Conservation (phyloP, 345 rosid species). For the Citrus cavaleriei region DNA sequence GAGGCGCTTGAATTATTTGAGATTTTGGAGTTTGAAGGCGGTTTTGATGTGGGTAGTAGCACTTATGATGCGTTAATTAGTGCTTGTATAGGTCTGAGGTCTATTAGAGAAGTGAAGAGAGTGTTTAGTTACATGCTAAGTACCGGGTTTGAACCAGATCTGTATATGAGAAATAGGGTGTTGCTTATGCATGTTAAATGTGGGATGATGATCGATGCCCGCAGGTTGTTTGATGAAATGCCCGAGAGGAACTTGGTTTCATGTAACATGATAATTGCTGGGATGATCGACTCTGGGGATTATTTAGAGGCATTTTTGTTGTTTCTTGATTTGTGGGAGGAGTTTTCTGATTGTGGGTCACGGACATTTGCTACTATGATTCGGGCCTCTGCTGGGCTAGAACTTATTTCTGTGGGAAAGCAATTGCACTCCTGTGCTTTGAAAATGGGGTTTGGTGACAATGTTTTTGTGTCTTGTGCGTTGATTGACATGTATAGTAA, state of each 20-base stretch:
- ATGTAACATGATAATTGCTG: slow-evolving; percentile 58
- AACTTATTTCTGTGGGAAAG: slow-evolving; percentile 46
- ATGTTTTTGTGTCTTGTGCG: slow-evolving; percentile 69
- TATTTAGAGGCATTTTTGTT: slow-evolving; percentile 58
- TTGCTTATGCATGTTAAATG: slow-evolving; percentile 67
- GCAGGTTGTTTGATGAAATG: slow-evolving; percentile 68
- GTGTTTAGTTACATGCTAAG: slow-evolving; percentile 49
- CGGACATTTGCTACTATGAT: slow-evolving; percentile 55
- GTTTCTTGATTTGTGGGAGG: slow-evolving; percentile 75
- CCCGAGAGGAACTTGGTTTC: slow-evolving; percentile 62
- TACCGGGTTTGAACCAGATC: slow-evolving; percentile 53
- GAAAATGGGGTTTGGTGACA: slow-evolving; percentile 46
- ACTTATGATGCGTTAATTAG: slow-evolving; percentile 74
- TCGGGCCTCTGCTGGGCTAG: slow-evolving; percentile 72
- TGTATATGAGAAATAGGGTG: slow-evolving; percentile 65
- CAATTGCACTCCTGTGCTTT: slow-evolving; percentile 64
- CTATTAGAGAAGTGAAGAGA: slow-evolving; percentile 66
- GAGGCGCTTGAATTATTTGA: slow-evolving; percentile 91
- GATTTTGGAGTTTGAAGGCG: slow-evolving; percentile 55
- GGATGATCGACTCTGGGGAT: slow-evolving; percentile 58
- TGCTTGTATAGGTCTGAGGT: slow-evolving; percentile 73
- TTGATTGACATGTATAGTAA: slow-evolving; percentile 86
- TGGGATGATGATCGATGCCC: slow-evolving; percentile 74
- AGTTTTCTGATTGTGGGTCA: slow-evolving; percentile 55
- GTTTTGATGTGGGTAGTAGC: slow-evolving; percentile 39